Evolutionary conservation across 2,329 filamentous ascomycete genomes (phyloP).

Genomic region (Fusarium buxicola): DNA sequence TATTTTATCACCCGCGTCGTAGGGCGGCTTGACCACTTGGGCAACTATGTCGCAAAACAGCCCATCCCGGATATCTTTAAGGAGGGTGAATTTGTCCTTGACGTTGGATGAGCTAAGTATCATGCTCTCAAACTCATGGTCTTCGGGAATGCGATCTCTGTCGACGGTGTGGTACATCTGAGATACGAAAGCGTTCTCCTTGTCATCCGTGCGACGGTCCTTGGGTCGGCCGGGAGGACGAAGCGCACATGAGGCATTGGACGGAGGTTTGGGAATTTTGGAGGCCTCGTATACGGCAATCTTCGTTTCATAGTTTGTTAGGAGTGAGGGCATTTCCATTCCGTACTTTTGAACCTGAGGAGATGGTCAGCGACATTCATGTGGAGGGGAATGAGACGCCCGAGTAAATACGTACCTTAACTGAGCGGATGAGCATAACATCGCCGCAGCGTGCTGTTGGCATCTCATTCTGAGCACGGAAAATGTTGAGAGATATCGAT

Average conservation of each 20-base stretch:
- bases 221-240: slow-evolving; percentile 33
- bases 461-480: slow-evolving; percentile 64
- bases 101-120: slow-evolving; percentile 55
- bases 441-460: slow-evolving; percentile 58
- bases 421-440: slow-evolving; percentile 59
- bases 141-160: slow-evolving; percentile 57
- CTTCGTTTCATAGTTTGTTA: slow-evolving; percentile 56
- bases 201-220: slow-evolving; percentile 32
- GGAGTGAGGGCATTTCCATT: slow-evolving; percentile 53
- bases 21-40: slow-evolving; percentile 71
- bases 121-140: slow-evolving; percentile 56
- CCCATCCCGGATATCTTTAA: slow-evolving; percentile 69
- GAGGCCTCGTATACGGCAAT: slow-evolving; percentile 58
- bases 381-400: not conserved
- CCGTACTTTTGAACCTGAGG: slow-evolving; percentile 56
- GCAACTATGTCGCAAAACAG: slow-evolving; percentile 77
- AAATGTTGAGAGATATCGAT: slow-evolving; percentile 67
- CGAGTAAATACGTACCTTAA: slow-evolving; percentile 59
- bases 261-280: slow-evolving; percentile 51
- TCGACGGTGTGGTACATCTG: slow-evolving; percentile 59
- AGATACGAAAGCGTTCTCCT: slow-evolving; percentile 60
- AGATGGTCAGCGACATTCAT: slow-evolving; percentile 17
- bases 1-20: slow-evolving; percentile 57
- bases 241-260: slow-evolving; percentile 51
- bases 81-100: slow-evolving; percentile 69